A percentile compares a stretch with the other conserved stretches of the same genome.
Evolutionary conservation across 441 rosid genomes (phyloP).

Genomic region (Geranium incanum): DNA sequence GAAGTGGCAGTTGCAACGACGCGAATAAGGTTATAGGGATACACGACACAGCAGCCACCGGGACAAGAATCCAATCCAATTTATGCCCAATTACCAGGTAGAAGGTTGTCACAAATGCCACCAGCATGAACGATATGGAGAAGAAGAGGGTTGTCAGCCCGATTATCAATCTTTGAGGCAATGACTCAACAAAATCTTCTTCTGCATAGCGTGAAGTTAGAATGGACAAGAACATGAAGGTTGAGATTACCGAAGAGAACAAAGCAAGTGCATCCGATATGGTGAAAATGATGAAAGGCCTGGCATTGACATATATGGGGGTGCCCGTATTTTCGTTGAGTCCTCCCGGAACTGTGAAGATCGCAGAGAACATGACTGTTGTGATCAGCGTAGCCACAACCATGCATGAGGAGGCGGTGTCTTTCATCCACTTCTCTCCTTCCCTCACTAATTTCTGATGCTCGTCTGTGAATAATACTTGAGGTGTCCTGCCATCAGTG

Average conservation of each 20-base stretch:
- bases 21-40: neutral
- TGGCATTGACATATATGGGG: neutral
- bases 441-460: constrained; percentile 11
- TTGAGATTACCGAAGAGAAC: constrained; percentile 13
- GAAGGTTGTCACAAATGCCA: constrained; percentile 7
- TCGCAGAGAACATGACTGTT: constrained; percentile 12
- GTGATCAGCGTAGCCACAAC: constrained; percentile 14
- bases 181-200: neutral
- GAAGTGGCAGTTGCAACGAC: constrained; percentile 4
- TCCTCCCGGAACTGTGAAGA: constrained; percentile 17
- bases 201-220: constrained; percentile 12
- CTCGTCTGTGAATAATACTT: constrained; percentile 2
- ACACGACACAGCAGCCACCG: neutral
- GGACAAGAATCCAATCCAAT: neutral
- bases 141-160: constrained; percentile 6
- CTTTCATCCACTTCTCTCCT: constrained; percentile 20
- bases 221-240: constrained; percentile 16
- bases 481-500: constrained; percentile 5
- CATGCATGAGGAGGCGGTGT: constrained; percentile 17
- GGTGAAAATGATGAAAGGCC: neutral
- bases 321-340: neutral
- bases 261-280: constrained; percentile 11
- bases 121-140: constrained; percentile 15
- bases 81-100: constrained; percentile 7
- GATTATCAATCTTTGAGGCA: constrained; percentile 11